These are phyloP conservation scores for Biscogniauxia mediterranea DNA, from an alignment of 2,329 filamentous ascomycete species.

Conservation along the genomic window DNA sequence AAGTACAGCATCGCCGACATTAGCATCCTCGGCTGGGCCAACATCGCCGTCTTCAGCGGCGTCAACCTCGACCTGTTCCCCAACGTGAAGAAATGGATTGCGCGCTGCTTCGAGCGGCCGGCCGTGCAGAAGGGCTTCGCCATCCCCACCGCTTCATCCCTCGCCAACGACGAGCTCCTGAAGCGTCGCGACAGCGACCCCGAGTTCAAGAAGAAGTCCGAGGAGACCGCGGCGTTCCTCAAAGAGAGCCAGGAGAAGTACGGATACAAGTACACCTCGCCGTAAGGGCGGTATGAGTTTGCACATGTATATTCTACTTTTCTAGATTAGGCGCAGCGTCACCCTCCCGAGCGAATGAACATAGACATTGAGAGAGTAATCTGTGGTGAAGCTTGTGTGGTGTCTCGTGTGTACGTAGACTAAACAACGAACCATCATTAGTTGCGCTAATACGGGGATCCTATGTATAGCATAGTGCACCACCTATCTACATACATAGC, in stretches of 20 bases:
- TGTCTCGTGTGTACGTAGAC: no score
- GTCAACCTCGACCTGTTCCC: slow-evolving; percentile 64
- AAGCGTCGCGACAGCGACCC: slow-evolving; percentile 44
- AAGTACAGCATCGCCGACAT: slow-evolving; percentile 71
- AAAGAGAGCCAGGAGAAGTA: slow-evolving; percentile 45
- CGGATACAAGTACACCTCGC: slow-evolving; percentile 46
- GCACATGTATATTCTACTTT: neutral
- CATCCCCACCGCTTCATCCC: slow-evolving; percentile 49
- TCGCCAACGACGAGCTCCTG: slow-evolving; percentile 41
- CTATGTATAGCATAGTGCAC: no score
- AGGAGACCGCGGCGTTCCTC: slow-evolving; percentile 35
- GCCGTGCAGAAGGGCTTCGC: slow-evolving; percentile 63
- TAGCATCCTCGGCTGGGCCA: slow-evolving; percentile 68
- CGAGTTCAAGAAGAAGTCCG: slow-evolving; percentile 45
- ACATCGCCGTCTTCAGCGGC: slow-evolving; percentile 56
- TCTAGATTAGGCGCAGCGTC: no score
- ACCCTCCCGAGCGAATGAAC: no score
- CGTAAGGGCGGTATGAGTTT: slow-evolving; percentile 24
- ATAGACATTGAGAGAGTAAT: no score
- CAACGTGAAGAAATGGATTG: slow-evolving; percentile 64
- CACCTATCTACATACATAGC: no score
- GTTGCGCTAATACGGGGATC: no score
- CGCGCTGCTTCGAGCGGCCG: slow-evolving; percentile 56
- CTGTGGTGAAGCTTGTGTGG: no score
- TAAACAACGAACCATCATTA: no score